Evolutionary conservation across 2,329 filamentous ascomycete species (phyloP).

Genomic region (Colletotrichum phormii): DNA sequence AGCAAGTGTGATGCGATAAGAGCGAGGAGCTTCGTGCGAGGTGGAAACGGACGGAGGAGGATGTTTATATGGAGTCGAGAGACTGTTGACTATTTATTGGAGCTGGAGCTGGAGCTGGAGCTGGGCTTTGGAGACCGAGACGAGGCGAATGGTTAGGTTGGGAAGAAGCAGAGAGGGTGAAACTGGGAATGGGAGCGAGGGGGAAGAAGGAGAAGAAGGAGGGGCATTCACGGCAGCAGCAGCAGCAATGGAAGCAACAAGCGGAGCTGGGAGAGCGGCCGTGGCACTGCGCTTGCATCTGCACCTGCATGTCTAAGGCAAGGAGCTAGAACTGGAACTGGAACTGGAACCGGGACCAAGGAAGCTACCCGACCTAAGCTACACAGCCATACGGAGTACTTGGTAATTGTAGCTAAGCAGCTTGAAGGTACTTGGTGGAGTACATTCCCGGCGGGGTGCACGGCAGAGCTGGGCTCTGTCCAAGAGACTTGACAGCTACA

Average conservation of each 20-base stretch:
- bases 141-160: background rate
- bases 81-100: background rate
- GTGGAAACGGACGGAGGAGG: background rate
- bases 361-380: too few relatives aligned
- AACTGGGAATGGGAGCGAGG: background rate
- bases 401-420: too few relatives aligned
- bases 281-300: background rate
- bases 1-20: background rate
- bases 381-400: too few relatives aligned
- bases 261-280: background rate
- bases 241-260: background rate
- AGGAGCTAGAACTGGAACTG: background rate
- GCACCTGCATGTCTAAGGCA: background rate
- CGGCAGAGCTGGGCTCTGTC: background rate
- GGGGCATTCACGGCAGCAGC: background rate
- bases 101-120: background rate
- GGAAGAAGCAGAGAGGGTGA: background rate
- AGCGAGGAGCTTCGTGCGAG: background rate
- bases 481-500: background rate
- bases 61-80: conserved; percentile 11
- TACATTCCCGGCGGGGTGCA: background rate
- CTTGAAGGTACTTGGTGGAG: background rate
- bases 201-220: background rate
- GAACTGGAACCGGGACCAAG: too few relatives aligned
- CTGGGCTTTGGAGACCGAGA: background rate